Percentiles rank a stretch among this genome's conserved stretches.
These are phyloP conservation scores for Heliamphora pulchella DNA, from an alignment of 179 eudicot genomes.

Conservation along the genomic window DNA sequence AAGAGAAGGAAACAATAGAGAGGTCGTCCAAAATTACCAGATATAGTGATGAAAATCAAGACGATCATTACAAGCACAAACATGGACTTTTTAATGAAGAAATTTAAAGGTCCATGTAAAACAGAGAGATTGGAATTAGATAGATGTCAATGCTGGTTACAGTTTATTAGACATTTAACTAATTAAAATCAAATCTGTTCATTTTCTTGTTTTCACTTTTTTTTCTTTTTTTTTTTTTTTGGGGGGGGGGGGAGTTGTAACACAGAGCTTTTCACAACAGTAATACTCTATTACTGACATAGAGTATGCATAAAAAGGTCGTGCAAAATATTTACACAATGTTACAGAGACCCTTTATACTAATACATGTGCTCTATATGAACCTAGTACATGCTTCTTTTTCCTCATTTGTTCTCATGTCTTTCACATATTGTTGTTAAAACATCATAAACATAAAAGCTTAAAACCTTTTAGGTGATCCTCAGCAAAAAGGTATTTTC, in stretches of 20 bases:
- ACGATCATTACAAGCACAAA: conserved; percentile 19
- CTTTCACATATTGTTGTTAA: conserved; percentile 4
- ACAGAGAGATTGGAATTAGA: conserved; percentile 19
- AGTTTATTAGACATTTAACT: not conserved
- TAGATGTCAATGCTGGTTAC: conserved; percentile 1
- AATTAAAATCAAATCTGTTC: not conserved
- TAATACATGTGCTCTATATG: not conserved
- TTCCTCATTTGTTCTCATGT: not conserved
- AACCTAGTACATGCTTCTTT: not conserved
- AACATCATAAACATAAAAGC: conserved; percentile 10
- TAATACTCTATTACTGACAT: not conserved
- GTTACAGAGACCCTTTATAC: not conserved
- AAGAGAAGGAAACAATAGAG: conserved; percentile 27
- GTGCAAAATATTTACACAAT: not conserved
- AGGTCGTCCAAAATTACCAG: conserved; percentile 15
- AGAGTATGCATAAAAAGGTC: not conserved
- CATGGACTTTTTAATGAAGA: conserved; percentile 14
- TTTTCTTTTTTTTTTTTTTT: not conserved
- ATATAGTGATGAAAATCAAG: conserved; percentile 19
- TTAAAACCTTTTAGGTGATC: conserved; percentile 9
- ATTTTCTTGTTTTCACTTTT: not conserved
- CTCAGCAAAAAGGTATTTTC: conserved; percentile 8
- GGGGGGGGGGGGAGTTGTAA: not conserved
- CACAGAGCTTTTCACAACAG: not conserved
- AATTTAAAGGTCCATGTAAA: conserved; percentile 15